Conservation (phyloP, 169 alveolate species). For the Eimeria sp. region DNA sequence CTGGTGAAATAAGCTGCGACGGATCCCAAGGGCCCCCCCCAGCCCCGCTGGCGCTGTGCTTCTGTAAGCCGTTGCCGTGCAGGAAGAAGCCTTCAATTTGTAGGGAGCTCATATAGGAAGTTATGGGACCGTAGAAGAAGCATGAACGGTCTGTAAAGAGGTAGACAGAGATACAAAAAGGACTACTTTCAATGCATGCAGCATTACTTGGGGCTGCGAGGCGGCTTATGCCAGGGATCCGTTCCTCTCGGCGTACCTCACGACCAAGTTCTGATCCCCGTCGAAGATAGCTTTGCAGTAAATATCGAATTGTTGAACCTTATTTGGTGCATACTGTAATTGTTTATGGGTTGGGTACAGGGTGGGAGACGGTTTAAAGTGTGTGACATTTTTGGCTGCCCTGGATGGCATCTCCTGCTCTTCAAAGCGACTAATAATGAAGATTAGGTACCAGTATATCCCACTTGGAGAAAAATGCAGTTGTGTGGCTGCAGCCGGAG, state of each 20-base stretch:
- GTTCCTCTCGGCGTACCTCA: neutral
- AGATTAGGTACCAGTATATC: neutral
- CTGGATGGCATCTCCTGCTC: neutral
- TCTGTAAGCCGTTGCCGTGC: neutral
- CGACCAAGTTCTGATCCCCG: neutral
- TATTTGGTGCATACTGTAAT: neutral
- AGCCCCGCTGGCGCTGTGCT: neutral
- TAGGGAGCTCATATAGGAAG: neutral
- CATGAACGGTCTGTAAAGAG: neutral
- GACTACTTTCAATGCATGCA: neutral
- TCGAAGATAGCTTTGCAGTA: neutral
- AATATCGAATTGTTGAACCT: neutral
- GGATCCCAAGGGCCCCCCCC: conserved; percentile 21
- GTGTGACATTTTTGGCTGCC: neutral
- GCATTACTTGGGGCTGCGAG: conserved; percentile 35
- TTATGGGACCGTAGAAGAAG: neutral
- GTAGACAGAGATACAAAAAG: neutral
- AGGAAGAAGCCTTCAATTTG: neutral
- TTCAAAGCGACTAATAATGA: neutral
- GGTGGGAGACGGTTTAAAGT: neutral
- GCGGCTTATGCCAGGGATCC: neutral
- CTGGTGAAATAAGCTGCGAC: neutral
- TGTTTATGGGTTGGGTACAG: neutral
- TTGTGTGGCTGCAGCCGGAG: too few species aligned
- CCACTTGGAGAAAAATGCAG: too few species aligned